A percentile compares a stretch with the other conserved stretches of the same genome.
Evolutionary conservation across 495 filamentous ascomycete species (phyloP).

Genomic region (Terfezia boudieri): DNA sequence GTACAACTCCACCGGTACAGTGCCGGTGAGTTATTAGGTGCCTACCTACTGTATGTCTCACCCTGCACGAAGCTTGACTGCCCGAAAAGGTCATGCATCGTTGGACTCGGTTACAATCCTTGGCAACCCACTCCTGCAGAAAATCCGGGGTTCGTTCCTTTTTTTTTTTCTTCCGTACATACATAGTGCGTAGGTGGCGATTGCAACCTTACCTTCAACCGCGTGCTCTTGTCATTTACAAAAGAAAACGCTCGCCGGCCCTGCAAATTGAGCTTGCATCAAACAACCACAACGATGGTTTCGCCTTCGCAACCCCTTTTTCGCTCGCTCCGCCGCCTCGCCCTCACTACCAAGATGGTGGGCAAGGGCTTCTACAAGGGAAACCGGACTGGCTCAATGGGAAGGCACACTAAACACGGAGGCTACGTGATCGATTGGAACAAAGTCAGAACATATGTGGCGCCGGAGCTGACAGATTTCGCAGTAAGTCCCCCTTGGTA

Average conservation of each 20-base stretch:
- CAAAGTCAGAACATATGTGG: conserved; percentile 79
- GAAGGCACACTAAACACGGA: conserved; percentile 64
- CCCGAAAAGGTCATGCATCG: too few species aligned
- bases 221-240: background rate
- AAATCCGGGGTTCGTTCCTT: too few species aligned
- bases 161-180: too few species aligned
- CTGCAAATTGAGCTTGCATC: background rate
- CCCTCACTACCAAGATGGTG: conserved; percentile 75
- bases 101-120: too few species aligned
- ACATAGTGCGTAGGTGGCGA: background rate
- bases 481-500: conserved; percentile 31
- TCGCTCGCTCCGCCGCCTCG: conserved; percentile 39
- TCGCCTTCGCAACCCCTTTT: background rate
- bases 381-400: conserved; percentile 67
- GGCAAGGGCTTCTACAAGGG: conserved; percentile 95
- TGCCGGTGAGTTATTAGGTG: too few species aligned
- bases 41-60: too few species aligned
- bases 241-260: background rate
- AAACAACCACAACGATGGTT: background rate
- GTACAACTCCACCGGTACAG: too few species aligned
- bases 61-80: too few species aligned
- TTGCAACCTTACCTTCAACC: background rate
- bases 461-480: conserved; percentile 45
- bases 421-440: conserved; percentile 59
- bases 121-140: too few species aligned